These are phyloP conservation scores for Phytophthora colocasiae DNA, from an alignment of 352 stramenopile genomes.

Conservation along the genomic window DNA sequence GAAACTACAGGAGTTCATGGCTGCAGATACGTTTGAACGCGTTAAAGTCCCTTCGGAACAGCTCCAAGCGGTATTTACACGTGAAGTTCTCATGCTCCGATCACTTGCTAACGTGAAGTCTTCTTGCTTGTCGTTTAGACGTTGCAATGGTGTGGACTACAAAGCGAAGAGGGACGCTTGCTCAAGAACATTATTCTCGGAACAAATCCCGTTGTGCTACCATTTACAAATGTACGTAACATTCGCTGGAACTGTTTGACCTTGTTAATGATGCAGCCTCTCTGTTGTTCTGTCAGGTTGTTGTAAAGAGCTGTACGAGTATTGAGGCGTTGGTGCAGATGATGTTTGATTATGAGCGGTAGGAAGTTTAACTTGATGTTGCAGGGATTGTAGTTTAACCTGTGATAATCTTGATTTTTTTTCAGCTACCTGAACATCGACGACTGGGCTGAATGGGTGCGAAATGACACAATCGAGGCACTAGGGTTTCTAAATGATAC, in stretches of 20 bases:
- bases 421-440: constrained; percentile 77
- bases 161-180: constrained; percentile 59
- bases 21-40: constrained; percentile 74
- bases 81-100: neutral
- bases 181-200: constrained; percentile 65
- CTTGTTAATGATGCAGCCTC: neutral
- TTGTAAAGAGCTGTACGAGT: constrained; percentile 67
- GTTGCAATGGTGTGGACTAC: constrained; percentile 58
- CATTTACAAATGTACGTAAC: constrained; percentile 60
- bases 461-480: constrained; percentile 80
- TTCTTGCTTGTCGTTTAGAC: constrained; percentile 33
- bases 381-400: constrained; percentile 4
- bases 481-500: constrained; percentile 74
- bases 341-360: constrained; percentile 85
- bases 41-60: constrained; percentile 55
- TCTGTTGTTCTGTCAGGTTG: constrained; percentile 42
- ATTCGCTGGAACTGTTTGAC: neutral
- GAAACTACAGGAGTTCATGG: constrained; percentile 70
- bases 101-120: neutral
- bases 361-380: constrained; percentile 4
- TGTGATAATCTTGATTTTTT: neutral
- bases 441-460: constrained; percentile 78
- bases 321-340: constrained; percentile 70
- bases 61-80: constrained; percentile 40
- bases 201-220: constrained; percentile 56